Conservation (phyloP, 2,329 filamentous ascomycete species). For the Aspergillus vadensis region DNA sequence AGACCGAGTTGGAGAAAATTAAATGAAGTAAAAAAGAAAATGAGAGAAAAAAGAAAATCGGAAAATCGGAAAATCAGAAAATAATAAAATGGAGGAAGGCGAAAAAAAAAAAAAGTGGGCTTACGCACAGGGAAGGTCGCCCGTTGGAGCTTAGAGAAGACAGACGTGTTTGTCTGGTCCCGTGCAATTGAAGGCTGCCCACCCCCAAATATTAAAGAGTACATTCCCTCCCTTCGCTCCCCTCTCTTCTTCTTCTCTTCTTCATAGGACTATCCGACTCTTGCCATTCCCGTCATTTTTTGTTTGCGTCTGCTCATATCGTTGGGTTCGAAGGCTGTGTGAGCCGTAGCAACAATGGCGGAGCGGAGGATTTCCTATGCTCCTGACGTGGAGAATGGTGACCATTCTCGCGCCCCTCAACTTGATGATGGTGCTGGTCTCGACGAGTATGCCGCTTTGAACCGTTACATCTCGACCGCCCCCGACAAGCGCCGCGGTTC, state of each 20-base stretch:
- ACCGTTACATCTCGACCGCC: conserved; percentile 69
- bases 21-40: conserved; percentile 10
- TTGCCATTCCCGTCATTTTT: conserved; percentile 38
- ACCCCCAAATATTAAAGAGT: conserved; percentile 38
- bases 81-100: conserved; percentile 13
- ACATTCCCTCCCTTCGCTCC: conserved; percentile 30
- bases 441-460: conserved; percentile 67
- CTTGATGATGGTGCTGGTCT: conserved; percentile 32
- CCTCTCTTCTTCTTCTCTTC: conserved; percentile 24
- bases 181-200: conserved; percentile 32
- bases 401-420: conserved; percentile 36
- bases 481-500: conserved; percentile 58
- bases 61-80: conserved; percentile 10
- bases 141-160: conserved; percentile 29
- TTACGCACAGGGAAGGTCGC: conserved; percentile 32
- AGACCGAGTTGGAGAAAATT: conserved; percentile 9
- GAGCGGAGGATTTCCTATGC: conserved; percentile 49
- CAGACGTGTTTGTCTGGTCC: conserved; percentile 31
- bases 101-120: conserved; percentile 26
- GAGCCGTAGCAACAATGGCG: conserved; percentile 47
- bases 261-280: conserved; percentile 43
- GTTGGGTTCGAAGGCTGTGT: conserved; percentile 41
- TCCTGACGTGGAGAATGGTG: conserved; percentile 47
- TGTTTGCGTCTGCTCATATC: conserved; percentile 40
- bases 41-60: conserved; percentile 14